A percentile compares a stretch with the other conserved stretches of the same genome.
Conservation (phyloP, 2,329 filamentous ascomycete species). For the Massarina eburnea region DNA sequence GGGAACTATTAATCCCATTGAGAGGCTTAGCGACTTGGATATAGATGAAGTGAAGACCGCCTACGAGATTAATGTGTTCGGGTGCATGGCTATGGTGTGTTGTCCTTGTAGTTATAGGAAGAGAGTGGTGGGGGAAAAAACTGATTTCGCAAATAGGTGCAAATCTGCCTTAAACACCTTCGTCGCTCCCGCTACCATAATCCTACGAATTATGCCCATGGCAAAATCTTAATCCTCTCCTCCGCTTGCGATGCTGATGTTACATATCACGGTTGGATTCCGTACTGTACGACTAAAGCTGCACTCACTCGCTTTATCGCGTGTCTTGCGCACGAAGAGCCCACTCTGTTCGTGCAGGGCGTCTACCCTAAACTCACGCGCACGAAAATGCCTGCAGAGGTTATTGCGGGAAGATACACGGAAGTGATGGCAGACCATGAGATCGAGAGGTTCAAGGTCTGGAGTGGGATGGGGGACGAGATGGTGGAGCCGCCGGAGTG, state of each 20-base stretch:
- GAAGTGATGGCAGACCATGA: constrained; percentile 30
- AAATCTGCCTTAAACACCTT: constrained; percentile 22
- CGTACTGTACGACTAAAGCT: constrained; percentile 29
- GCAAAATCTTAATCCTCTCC: constrained; percentile 22
- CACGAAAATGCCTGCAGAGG: constrained; percentile 27
- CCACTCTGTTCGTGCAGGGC: constrained; percentile 21
- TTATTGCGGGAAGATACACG: constrained; percentile 21
- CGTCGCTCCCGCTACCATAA: constrained; percentile 13
- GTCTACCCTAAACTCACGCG: constrained; percentile 30
- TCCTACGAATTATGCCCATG: constrained; percentile 20
- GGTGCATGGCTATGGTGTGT: constrained; percentile 26
- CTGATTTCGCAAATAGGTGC: constrained; percentile 15
- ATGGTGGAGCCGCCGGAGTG: constrained; percentile 26
- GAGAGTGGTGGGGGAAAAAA: too few relatives aligned
- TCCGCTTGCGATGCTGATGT: constrained; percentile 24
- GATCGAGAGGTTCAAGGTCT: constrained; percentile 26
- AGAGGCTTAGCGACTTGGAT: constrained; percentile 20
- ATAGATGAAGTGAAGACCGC: constrained; percentile 17
- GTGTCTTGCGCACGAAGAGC: constrained; percentile 28
- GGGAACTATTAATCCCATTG: constrained; percentile 25
- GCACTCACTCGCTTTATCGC: constrained; percentile 27
- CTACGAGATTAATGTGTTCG: constrained; percentile 30
- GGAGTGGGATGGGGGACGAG: constrained; percentile 26
- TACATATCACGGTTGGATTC: constrained; percentile 27
- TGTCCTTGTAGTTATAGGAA: not conserved